Evolutionary conservation across 1,284 basidiomycete genomes (phyloP).

Genomic region (Trametes hirsuta): DNA sequence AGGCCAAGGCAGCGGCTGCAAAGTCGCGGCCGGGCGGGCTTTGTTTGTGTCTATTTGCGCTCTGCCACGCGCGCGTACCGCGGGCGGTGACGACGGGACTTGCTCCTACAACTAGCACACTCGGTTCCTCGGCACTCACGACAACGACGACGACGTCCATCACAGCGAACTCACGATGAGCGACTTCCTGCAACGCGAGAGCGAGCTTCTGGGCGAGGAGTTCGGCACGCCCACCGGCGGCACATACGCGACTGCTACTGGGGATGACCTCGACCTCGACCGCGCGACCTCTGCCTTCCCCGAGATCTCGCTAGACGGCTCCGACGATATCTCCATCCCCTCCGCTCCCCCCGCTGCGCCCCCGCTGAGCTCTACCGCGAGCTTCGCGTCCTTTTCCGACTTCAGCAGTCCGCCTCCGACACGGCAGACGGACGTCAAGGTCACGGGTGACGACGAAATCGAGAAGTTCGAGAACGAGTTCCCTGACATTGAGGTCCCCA

Average conservation of each 20-base stretch:
- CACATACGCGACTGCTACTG: constrained; percentile 34
- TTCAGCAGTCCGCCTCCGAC: constrained; percentile 55
- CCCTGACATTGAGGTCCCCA: constrained; percentile 77
- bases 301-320: constrained; percentile 75
- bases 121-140: background rate
- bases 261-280: constrained; percentile 73
- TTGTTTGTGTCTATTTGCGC: constrained; percentile 8
- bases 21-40: background rate
- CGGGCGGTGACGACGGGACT: background rate
- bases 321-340: constrained; percentile 52
- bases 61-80: background rate
- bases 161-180: constrained; percentile 28
- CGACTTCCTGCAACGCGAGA: constrained; percentile 41
- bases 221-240: constrained; percentile 36
- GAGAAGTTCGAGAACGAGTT: constrained; percentile 92
- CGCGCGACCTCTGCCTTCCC: constrained; percentile 83
- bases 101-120: background rate
- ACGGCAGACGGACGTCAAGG: constrained; percentile 61
- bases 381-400: constrained; percentile 66
- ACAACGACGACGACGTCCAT: constrained; percentile 1
- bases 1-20: no score
- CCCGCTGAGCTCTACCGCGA: constrained; percentile 32
- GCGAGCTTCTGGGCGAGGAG: constrained; percentile 39
- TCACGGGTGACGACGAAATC: constrained; percentile 87
- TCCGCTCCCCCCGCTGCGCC: constrained; percentile 41